Percentiles rank a stretch among this genome's conserved stretches.
Evolutionary conservation across 2,329 filamentous ascomycete genomes (phyloP).

Genomic region (Sporothrix mexicana): DNA sequence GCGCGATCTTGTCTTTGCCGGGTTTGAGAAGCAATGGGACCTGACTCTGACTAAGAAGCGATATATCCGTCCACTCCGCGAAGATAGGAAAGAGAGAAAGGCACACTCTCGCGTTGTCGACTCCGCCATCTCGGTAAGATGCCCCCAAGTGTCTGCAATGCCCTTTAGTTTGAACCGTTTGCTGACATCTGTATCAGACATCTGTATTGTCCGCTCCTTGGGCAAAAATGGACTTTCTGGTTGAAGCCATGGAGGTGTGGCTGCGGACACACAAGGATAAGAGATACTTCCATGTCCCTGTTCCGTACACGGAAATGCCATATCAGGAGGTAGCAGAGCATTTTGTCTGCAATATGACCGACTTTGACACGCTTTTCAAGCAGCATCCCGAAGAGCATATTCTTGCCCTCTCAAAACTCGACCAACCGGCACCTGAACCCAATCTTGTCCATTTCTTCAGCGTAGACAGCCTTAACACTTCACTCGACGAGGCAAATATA

Average conservation of each 20-base stretch:
- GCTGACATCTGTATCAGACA: not conserved
- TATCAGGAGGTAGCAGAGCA: not conserved
- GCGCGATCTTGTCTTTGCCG: conserved; percentile 45
- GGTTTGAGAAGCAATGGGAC: conserved; percentile 52
- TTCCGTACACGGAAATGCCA: not conserved
- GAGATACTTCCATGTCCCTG: not conserved
- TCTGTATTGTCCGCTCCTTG: conserved; percentile 34
- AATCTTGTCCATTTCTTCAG: no score
- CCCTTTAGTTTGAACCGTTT: not conserved
- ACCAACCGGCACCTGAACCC: no score
- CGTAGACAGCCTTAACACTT: no score
- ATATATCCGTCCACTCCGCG: not conserved
- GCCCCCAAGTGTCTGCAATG: not conserved
- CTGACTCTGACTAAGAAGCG: conserved; percentile 16
- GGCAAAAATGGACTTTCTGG: conserved; percentile 34
- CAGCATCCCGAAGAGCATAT: conserved; percentile 2
- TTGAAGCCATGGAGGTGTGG: conserved; percentile 38
- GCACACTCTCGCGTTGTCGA: not conserved
- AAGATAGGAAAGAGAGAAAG: not conserved
- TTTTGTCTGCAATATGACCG: conserved; percentile 7
- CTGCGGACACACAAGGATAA: conserved; percentile 14
- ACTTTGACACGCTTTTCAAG: not conserved
- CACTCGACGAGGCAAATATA: no score
- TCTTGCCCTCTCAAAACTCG: not conserved
- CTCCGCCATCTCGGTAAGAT: conserved; percentile 16